phyloP scores from a whole-genome alignment of 2,329 filamentous ascomycete species.

The Xylaria sp. region DNA sequence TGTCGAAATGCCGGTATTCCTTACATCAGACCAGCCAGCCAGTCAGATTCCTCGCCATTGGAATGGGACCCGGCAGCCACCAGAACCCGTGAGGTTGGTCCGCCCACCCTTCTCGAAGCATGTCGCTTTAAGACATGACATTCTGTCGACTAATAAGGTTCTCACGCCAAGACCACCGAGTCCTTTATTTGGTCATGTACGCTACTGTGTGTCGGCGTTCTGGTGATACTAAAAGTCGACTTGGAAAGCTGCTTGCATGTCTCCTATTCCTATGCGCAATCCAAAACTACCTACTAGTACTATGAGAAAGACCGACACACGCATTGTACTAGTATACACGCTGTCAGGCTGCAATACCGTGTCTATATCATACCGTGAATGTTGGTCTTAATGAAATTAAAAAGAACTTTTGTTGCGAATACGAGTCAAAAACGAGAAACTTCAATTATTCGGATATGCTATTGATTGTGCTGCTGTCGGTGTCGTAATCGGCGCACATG shows the following conservation, averaged over 20 bases:
- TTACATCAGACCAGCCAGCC: conserved; percentile 37
- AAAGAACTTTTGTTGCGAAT: conserved; percentile 3
- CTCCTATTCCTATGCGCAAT: conserved; percentile 18
- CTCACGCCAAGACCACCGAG: conserved; percentile 41
- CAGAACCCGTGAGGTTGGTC: conserved; percentile 37
- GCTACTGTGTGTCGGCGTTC: background rate
- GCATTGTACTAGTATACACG: background rate
- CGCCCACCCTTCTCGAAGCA: conserved; percentile 37
- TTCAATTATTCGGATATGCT: background rate
- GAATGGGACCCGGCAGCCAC: conserved; percentile 39
- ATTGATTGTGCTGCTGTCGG: background rate
- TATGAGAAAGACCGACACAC: conserved; percentile 17
- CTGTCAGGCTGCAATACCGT: conserved; percentile 1
- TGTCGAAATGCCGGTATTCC: conserved; percentile 37
- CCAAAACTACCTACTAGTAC: conserved; percentile 25
- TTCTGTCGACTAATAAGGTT: conserved; percentile 40
- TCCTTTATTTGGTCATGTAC: conserved; percentile 18
- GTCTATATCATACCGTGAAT: background rate
- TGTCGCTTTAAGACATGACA: conserved; percentile 26
- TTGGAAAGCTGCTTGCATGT: conserved; percentile 6
- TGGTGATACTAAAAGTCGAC: conserved; percentile 8
- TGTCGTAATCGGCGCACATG: conserved; percentile 15
- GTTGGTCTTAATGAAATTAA: background rate
- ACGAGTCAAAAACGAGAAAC: background rate
- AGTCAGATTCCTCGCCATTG: conserved; percentile 36